phyloP scores from a whole-genome alignment of 805 yeast genomes.

The Cyberlindnera subsufficiens region DNA sequence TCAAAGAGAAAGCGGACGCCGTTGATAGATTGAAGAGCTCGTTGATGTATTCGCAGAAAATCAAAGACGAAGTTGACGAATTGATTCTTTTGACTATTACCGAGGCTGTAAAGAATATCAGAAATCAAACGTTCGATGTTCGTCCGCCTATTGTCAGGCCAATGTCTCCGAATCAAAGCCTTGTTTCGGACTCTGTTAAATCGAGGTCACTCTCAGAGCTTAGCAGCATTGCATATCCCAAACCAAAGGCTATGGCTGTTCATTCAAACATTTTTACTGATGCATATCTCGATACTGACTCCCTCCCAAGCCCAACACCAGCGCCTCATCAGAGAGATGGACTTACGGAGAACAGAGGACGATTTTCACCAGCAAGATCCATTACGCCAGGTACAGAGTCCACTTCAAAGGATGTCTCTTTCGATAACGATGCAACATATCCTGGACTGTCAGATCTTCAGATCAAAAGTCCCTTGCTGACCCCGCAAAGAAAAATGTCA shows the following conservation, averaged over 20 bases:
- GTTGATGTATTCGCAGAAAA: slow-evolving; percentile 65
- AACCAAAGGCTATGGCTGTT: slow-evolving; percentile 18
- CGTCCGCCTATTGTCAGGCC: slow-evolving; percentile 2
- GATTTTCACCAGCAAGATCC: slow-evolving; percentile 28
- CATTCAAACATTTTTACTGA: slow-evolving; percentile 31
- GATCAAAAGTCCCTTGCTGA: slow-evolving; percentile 24
- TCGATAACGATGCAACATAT: slow-evolving; percentile 9
- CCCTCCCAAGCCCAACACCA: slow-evolving; percentile 28
- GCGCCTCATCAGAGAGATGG: slow-evolving; percentile 3
- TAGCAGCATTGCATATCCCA: slow-evolving; percentile 17
- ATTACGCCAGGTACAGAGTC: slow-evolving; percentile 41
- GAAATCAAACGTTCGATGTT: slow-evolving; percentile 21
- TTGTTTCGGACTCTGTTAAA: neutral
- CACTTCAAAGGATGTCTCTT: slow-evolving; percentile 7
- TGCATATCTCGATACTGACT: slow-evolving; percentile 34
- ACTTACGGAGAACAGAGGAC: slow-evolving; percentile 10
- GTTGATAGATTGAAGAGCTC: slow-evolving; percentile 68
- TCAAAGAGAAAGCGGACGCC: slow-evolving; percentile 61
- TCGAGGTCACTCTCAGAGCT: slow-evolving; percentile 1
- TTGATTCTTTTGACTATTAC: slow-evolving; percentile 58
- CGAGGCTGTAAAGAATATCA: slow-evolving; percentile 52
- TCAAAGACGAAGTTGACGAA: slow-evolving; percentile 72
- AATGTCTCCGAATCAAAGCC: slow-evolving; percentile 1
- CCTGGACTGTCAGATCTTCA: slow-evolving; percentile 21
- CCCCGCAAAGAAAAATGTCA: slow-evolving; percentile 25